A percentile compares a stretch with the other conserved stretches of the same genome.
These are phyloP conservation scores for Quercus bicolor DNA, from an alignment of 306 rosid genomes.

Conservation along the genomic window DNA sequence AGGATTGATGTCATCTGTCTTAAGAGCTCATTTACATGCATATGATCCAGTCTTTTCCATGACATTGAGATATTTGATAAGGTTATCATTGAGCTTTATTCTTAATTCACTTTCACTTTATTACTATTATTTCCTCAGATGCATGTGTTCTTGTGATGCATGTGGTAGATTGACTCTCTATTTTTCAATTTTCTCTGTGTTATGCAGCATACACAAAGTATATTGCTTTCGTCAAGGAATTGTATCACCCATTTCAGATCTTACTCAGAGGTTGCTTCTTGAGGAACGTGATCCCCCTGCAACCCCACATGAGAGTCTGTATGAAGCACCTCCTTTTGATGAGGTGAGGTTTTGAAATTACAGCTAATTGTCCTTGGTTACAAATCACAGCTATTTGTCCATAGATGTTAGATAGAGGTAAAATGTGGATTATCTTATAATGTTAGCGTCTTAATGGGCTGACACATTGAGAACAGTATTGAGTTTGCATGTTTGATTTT, in stretches of 20 bases:
- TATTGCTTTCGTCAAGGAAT: conserved; percentile 92
- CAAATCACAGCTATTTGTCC: background rate
- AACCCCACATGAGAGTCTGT: conserved; percentile 70
- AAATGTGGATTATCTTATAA: background rate
- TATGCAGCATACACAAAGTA: conserved; percentile 77
- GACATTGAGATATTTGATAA: conserved; percentile 94
- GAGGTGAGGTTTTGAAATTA: conserved; percentile 54
- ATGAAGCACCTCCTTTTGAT: conserved; percentile 91
- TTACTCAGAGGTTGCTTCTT: conserved; percentile 86
- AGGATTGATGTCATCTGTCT: conserved; percentile 76
- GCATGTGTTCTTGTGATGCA: background rate
- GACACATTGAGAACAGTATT: too few species aligned
- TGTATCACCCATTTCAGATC: conserved; percentile 87
- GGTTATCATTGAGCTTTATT: conserved; percentile 40
- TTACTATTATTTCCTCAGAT: background rate
- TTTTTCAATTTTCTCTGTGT: conserved; percentile 15
- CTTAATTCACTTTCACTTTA: background rate
- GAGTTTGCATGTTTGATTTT: background rate
- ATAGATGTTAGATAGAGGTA: background rate
- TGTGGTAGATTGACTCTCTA: background rate
- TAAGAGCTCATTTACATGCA: conserved; percentile 94
- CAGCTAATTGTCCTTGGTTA: background rate
- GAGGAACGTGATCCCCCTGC: conserved; percentile 96
- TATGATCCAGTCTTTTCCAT: conserved; percentile 90
- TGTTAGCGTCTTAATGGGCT: too few species aligned